Conservation (phyloP, 192 early-diverging fungal genomes). For the Piromyces sp. region DNA sequence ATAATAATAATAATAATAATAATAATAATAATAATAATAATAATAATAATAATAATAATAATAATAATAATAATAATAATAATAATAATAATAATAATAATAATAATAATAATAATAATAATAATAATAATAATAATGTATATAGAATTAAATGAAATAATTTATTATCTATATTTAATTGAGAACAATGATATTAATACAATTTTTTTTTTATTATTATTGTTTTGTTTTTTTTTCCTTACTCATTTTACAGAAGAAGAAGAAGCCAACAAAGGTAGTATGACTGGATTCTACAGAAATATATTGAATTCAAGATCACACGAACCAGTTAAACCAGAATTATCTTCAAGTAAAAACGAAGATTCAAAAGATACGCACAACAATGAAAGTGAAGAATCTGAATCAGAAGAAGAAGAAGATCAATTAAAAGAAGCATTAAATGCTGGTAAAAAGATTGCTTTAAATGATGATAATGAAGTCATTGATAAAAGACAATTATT, state of each 20-base stretch:
- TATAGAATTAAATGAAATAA: too few species aligned
- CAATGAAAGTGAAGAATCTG: constrained; percentile 5
- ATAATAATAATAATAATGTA: too few species aligned
- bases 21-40: too few species aligned
- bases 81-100: too few species aligned
- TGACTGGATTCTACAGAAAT: constrained; percentile 41
- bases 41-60: too few species aligned
- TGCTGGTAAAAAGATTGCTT: constrained; percentile 20
- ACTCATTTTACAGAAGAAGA: constrained; percentile 1
- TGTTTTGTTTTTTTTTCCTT: neutral
- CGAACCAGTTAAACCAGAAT: constrained; percentile 8
- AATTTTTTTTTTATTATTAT: neutral
- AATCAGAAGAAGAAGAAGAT: constrained; percentile 12
- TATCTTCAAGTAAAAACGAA: too few species aligned
- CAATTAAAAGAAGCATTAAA: neutral
- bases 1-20: too few species aligned
- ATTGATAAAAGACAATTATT: constrained; percentile 60
- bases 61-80: too few species aligned
- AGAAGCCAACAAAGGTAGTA: constrained; percentile 8
- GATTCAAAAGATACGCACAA: too few species aligned
- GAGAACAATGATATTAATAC: too few species aligned
- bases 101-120: too few species aligned
- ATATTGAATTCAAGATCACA: constrained; percentile 30
- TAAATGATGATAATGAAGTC: constrained; percentile 56
- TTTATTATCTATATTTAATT: too few species aligned